Evolutionary conservation across 2,329 filamentous ascomycete species (phyloP).

Genomic region (Chaetomium globosum): DNA sequence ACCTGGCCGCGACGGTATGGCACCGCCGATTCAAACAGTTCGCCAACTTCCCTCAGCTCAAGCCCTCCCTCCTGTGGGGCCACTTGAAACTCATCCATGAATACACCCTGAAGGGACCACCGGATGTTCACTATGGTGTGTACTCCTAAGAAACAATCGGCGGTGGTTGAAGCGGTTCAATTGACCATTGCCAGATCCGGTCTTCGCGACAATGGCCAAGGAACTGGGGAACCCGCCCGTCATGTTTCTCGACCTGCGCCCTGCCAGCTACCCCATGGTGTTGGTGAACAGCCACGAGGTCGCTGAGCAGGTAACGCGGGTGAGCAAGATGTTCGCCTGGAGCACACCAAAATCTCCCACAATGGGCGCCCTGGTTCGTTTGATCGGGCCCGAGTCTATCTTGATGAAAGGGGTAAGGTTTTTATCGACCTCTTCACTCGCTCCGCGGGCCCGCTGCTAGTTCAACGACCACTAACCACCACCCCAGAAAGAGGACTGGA

Average conservation of each 20-base stretch:
- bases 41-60: slow-evolving; percentile 34
- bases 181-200: slow-evolving; percentile 31
- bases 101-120: slow-evolving; percentile 13
- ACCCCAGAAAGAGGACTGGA: slow-evolving; percentile 40
- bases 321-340: slow-evolving; percentile 41
- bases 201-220: slow-evolving; percentile 39
- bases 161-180: neutral
- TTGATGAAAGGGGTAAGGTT: slow-evolving; percentile 29
- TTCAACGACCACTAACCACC: neutral
- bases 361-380: slow-evolving; percentile 33
- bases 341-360: slow-evolving; percentile 43
- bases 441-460: neutral
- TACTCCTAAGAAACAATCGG: neutral
- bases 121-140: slow-evolving; percentile 31
- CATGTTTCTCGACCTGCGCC: slow-evolving; percentile 44
- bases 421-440: neutral
- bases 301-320: slow-evolving; percentile 45
- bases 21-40: slow-evolving; percentile 36
- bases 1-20: slow-evolving; percentile 26
- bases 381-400: slow-evolving; percentile 38
- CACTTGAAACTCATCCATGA: slow-evolving; percentile 34
- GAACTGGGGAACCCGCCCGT: slow-evolving; percentile 41
- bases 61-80: slow-evolving; percentile 35
- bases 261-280: slow-evolving; percentile 41
- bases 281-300: slow-evolving; percentile 42